Evolutionary conservation across 495 filamentous ascomycete species (phyloP), one percentile per base, ranked within the genome.

Genomic region (Aspergillus sclerotioniger): DNA sequence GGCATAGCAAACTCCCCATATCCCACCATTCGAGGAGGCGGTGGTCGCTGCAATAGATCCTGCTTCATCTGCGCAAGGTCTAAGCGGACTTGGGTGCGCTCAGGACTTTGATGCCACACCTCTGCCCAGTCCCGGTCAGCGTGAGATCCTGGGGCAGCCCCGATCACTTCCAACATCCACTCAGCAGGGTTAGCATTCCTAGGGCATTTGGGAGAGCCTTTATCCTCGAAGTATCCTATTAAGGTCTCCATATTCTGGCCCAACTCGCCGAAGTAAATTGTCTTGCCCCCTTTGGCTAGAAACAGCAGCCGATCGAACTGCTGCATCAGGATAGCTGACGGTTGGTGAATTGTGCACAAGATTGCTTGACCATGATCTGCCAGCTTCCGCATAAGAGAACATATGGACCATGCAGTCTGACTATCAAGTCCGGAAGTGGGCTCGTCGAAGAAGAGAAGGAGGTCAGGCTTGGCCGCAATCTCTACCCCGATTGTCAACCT

Each of bases 281-380:
- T 89, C 59, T 78, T 82, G 31, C 91, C 91, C 46, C 90, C 90
- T 56, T 81, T 85, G 12, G 84, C 83, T 35, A 95, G 74, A 71
- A 96, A 91, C n/a, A 94, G 76, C 6, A 98, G 78, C 10, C 88
- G 83, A 66, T 98, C 92, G 64, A 98, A 98, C 54, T 89, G 84
- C 67, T 95, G 86, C 78, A 98, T 94, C 43, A 98, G 79, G 74
- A 93, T 89, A 39, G 90, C 90, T 0, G 88, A 92, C 3, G 91
- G 91, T 64, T 98, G 93, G 71, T 98, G 93, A 61, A 98, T 96
- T 7, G 91, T 96, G 69, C 90, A 93, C 13, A 96, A 82, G 69
- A 96, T 87, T 31, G 91, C 90, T 68, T 95, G 91, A 9, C 91
- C 91, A 62, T 82, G 86, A 70, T 90, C 86, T 49, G 90, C 88